Evolutionary conservation across 2,329 filamentous ascomycete genomes (phyloP).

Genomic region (Pseudogymnoascus verrucosus): DNA sequence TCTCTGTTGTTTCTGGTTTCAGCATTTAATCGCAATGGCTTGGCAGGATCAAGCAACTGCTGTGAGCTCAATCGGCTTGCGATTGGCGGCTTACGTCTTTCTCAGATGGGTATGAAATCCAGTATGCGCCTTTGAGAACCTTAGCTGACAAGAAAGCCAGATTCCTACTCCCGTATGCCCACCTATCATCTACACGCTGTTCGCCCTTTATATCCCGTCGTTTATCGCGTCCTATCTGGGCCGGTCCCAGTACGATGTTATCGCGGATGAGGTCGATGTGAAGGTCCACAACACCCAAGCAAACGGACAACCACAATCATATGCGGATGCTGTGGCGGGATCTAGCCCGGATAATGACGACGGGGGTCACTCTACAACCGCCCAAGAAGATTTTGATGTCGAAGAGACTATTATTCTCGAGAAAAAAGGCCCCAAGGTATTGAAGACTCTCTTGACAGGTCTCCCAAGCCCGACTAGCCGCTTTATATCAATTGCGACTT

Average conservation of each 20-base stretch:
- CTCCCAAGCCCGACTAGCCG: conserved; percentile 65
- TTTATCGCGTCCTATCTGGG: conserved; percentile 52
- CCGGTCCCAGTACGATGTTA: conserved; percentile 48
- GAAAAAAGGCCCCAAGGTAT: conserved; percentile 46
- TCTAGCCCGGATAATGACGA: conserved; percentile 24
- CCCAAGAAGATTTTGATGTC: conserved; percentile 49
- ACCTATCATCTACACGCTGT: conserved; percentile 48
- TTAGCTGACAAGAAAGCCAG: conserved; percentile 5
- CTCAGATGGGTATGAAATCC: conserved; percentile 48
- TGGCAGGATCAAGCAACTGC: conserved; percentile 23
- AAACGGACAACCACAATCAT: conserved; percentile 27
- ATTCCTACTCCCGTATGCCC: conserved; percentile 32
- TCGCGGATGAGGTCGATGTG: conserved; percentile 52
- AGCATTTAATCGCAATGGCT: conserved; percentile 11
- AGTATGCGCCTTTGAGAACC: background rate
- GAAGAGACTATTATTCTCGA: conserved; percentile 54
- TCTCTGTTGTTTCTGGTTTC: background rate
- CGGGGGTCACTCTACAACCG: conserved; percentile 23
- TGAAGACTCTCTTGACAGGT: conserved; percentile 66
- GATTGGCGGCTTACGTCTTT: conserved; percentile 47
- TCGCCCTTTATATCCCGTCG: conserved; percentile 57
- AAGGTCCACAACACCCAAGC: conserved; percentile 40
- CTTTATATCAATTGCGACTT: conserved; percentile 56
- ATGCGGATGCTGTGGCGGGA: conserved; percentile 21
- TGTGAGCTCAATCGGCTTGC: conserved; percentile 41